Percentiles rank a stretch among this genome's conserved stretches.
phyloP scores from a whole-genome alignment of 1,284 basidiomycete genomes.

The Amylostereum areolatum region DNA sequence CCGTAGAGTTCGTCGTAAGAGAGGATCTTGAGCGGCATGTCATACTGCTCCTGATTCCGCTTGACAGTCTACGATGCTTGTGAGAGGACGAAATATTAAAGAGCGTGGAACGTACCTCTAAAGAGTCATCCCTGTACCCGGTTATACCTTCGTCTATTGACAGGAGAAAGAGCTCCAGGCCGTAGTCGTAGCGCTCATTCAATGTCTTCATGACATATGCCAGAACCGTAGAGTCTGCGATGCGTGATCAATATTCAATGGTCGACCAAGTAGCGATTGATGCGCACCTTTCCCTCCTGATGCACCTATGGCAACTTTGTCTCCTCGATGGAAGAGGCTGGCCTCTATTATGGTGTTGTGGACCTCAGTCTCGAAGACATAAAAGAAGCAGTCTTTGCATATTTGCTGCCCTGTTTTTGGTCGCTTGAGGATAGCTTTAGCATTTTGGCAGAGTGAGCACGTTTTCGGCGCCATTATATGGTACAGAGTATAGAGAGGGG shows the following conservation, averaged over 20 bases:
- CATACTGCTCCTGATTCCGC: constrained; percentile 93
- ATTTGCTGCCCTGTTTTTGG: constrained; percentile 98
- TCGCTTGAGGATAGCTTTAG: constrained; percentile 85
- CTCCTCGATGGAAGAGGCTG: constrained; percentile 83
- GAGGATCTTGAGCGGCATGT: constrained; percentile 92
- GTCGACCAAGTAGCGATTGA: neutral
- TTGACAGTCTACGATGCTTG: constrained; percentile 77
- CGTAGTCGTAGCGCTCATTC: constrained; percentile 92
- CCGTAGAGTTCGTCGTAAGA: constrained; percentile 96
- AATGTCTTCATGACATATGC: constrained; percentile 95
- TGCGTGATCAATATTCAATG: neutral
- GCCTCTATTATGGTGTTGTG: constrained; percentile 90
- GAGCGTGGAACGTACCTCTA: constrained; percentile 60
- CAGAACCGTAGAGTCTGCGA: constrained; percentile 91
- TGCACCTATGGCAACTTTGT: constrained; percentile 95
- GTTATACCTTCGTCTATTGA: constrained; percentile 99
- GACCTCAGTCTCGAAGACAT: constrained; percentile 97
- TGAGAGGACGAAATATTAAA: constrained; percentile 5
- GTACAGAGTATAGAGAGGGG: neutral
- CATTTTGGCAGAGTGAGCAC: constrained; percentile 71
- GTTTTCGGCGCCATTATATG: constrained; percentile 57
- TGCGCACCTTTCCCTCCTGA: constrained; percentile 91
- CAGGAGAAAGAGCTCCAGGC: constrained; percentile 85
- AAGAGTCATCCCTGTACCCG: constrained; percentile 95
- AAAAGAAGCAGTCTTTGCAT: constrained; percentile 93